phyloP scores from a whole-genome alignment of 257 asterid genomes.

The Osmanthus fragrans region DNA sequence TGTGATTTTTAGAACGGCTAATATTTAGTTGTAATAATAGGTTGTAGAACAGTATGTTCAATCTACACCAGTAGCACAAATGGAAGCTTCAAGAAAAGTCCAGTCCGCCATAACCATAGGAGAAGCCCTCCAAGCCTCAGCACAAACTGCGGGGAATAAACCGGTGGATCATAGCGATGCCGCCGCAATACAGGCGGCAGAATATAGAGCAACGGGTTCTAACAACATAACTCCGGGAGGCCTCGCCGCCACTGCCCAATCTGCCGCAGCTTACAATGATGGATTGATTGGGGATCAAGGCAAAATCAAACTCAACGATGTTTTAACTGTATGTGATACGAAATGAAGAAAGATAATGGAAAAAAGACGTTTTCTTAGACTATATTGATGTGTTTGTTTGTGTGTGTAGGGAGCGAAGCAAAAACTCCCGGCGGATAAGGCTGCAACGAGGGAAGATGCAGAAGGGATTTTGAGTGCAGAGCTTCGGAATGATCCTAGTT shows the following conservation, averaged over 20 bases:
- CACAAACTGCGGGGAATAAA: conserved; percentile 45
- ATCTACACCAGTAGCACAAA: conserved; percentile 25
- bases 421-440: conserved; percentile 52
- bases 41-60: conserved; percentile 48
- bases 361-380: no score
- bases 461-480: conserved; percentile 59
- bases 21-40: conserved; percentile 16
- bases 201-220: conserved; percentile 63
- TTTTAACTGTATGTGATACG: conserved; percentile 39
- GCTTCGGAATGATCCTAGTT: conserved; percentile 41
- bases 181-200: conserved; percentile 83
- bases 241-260: conserved; percentile 66
- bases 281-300: conserved; percentile 42
- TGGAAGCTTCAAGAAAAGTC: conserved; percentile 18
- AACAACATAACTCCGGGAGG: conserved; percentile 53
- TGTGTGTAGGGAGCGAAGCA: conserved; percentile 44
- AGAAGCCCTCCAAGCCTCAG: conserved; percentile 73
- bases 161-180: conserved; percentile 71
- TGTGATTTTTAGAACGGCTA: no score
- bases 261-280: conserved; percentile 69
- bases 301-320: conserved; percentile 55
- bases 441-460: conserved; percentile 64
- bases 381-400: not conserved
- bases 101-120: conserved; percentile 52
- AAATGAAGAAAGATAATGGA: not conserved